phyloP scores from a whole-genome alignment of 2,329 filamentous ascomycete species.

The Trichothecium sympodiale region DNA sequence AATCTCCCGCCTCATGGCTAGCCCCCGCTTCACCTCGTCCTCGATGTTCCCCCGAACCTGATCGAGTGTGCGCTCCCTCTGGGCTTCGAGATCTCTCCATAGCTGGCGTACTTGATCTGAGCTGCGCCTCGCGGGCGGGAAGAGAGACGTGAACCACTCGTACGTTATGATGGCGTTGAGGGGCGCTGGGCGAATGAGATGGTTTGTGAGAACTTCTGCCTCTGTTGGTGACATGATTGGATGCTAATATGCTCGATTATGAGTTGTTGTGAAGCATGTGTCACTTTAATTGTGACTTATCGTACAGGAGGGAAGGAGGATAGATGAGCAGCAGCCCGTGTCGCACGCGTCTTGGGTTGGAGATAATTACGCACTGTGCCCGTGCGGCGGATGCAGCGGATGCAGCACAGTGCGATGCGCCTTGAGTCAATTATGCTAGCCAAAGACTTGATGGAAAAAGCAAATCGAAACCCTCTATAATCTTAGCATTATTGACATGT shows the following conservation, averaged over 20 bases:
- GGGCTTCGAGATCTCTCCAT: constrained; percentile 69
- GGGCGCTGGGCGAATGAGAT: constrained; percentile 65
- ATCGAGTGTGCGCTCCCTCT: constrained; percentile 60
- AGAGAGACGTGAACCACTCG: constrained; percentile 64
- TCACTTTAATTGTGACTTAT: too few relatives aligned
- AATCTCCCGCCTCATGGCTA: constrained; percentile 45
- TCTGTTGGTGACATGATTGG: constrained; percentile 62
- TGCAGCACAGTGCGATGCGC: too few relatives aligned
- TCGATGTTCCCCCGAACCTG: constrained; percentile 53
- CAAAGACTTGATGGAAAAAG: too few relatives aligned
- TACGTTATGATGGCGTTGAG: constrained; percentile 64
- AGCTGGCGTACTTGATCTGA: constrained; percentile 59
- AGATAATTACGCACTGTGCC: too few relatives aligned
- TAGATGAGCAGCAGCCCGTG: too few relatives aligned
- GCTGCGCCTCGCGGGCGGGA: constrained; percentile 55
- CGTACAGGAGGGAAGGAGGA: too few relatives aligned
- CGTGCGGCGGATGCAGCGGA: constrained; percentile 15
- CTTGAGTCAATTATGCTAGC: too few relatives aligned
- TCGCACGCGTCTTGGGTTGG: too few relatives aligned
- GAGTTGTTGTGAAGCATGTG: too few relatives aligned
- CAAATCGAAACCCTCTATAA: too few relatives aligned
- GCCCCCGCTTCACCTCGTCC: constrained; percentile 51
- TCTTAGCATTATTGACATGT: too few relatives aligned
- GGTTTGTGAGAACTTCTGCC: constrained; percentile 62
- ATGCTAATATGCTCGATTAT: too few relatives aligned